Base-by-base conservation (phyloP, 495 filamentous ascomycete species). In the Platismatia glauca region DNA sequence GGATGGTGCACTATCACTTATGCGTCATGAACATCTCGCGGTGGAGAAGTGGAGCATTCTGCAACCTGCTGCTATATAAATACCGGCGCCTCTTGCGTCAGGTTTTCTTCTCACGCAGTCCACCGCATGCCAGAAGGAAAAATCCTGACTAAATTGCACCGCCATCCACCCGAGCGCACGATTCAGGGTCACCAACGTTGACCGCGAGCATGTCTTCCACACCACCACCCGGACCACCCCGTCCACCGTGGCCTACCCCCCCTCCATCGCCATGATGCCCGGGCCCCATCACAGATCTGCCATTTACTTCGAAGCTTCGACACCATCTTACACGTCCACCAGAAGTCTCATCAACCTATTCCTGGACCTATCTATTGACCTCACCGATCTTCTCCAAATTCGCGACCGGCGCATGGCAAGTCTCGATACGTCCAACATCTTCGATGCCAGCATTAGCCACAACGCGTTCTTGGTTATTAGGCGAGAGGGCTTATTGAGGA, bases 211-310 rank as follows among this genome's bases (percentile, higher is more conserved):
- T 53, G 29, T 39, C 60, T 50, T 55, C 34, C 13, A 43, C 38
- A 24, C 60, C 60, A 62, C 60, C 60, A 4, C 53, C 60, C 0
- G 44, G 44, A 8, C 50, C 53, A n/a, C 60, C 53, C 29, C 55
- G 38, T 24, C 60, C 60, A 37, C 60, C 60, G 4, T 62, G 60
- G 60, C 52, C 60, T 16, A 62, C 60, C 1, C 60, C 60, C 1
- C 53, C 60, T 37, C 61, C 61, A 5, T 63, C 61, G 1, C 61
- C 60, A 33, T 38, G 6, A 20, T 20, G 9, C 29, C 12, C 50
- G 29, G 29, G n/a, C n/a, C 33, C 3, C 13, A 33, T 20, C 27
- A 4, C 50, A 53, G 29, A 33, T 7, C 15, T 34, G 1, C 11
- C 3, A 7, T 15, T 9, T 20, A 34, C 6, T 38, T 22, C 34